Conservation (phyloP, 805 yeast species). For the Saturnispora saitoi region DNA sequence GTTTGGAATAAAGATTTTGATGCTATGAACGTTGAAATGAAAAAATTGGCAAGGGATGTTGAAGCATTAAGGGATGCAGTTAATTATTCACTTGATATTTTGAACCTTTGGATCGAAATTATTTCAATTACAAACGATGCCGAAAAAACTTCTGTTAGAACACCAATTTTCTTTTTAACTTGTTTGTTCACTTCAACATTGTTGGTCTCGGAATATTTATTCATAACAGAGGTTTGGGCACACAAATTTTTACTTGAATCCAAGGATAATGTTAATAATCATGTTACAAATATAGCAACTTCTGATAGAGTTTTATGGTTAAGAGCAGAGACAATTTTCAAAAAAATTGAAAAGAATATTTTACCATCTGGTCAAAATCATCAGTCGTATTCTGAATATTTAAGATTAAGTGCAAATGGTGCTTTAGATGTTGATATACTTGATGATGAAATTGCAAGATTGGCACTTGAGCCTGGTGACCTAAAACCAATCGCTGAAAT, state of each 20-base stretch:
- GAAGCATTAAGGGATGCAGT: slow-evolving; percentile 61
- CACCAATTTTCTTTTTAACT: slow-evolving; percentile 69
- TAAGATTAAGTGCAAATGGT: slow-evolving; percentile 51
- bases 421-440: slow-evolving; percentile 43
- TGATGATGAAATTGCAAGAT: slow-evolving; percentile 43
- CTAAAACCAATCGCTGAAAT: slow-evolving; percentile 37
- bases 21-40: slow-evolving; percentile 49
- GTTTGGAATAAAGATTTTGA: slow-evolving; percentile 64
- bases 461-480: slow-evolving; percentile 38
- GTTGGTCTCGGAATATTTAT: slow-evolving; percentile 54
- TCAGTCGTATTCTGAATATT: slow-evolving; percentile 49
- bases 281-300: slow-evolving; percentile 20
- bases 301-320: slow-evolving; percentile 58
- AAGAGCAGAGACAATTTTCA: slow-evolving; percentile 49
- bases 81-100: slow-evolving; percentile 46
- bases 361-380: slow-evolving; percentile 43
- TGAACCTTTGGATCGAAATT: slow-evolving; percentile 65
- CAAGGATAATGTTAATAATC: not conserved
- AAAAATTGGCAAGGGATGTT: slow-evolving; percentile 40
- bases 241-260: slow-evolving; percentile 23
- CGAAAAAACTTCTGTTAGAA: slow-evolving; percentile 56
- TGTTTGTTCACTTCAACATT: slow-evolving; percentile 58
- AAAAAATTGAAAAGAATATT: slow-evolving; percentile 51
- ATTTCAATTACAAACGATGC: slow-evolving; percentile 59
- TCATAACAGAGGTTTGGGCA: slow-evolving; percentile 48